Conservation (phyloP, 177 flowering plant species). For the Telopea speciosissima region DNA sequence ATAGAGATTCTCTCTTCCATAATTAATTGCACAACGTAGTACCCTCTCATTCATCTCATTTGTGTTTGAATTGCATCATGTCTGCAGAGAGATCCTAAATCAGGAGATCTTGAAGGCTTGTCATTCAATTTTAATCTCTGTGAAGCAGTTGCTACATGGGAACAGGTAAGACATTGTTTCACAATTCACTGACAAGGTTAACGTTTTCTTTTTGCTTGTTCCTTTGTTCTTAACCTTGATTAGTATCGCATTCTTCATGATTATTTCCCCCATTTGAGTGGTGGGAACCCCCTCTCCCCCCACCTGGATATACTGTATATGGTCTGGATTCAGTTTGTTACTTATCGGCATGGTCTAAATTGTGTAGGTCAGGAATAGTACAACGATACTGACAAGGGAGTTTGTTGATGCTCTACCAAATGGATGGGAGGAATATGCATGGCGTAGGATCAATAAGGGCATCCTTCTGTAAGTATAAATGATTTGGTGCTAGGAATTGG, state of each 20-base stretch:
- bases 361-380: slow-evolving; percentile 57
- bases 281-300: neutral
- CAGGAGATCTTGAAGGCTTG: slow-evolving; percentile 80
- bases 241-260: neutral
- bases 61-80: slow-evolving; percentile 8
- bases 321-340: slow-evolving; percentile 19
- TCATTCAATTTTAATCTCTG: slow-evolving; percentile 79
- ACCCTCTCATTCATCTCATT: slow-evolving; percentile 9
- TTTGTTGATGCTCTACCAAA: slow-evolving; percentile 84
- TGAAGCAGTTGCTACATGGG: slow-evolving; percentile 98
- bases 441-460: slow-evolving; percentile 96
- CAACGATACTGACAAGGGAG: slow-evolving; percentile 88
- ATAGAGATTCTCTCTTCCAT: too few species aligned
- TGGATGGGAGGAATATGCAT: slow-evolving; percentile 97
- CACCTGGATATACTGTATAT: neutral
- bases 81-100: slow-evolving; percentile 75
- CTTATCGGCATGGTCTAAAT: slow-evolving; percentile 23
- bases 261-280: neutral
- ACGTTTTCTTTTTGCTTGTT: neutral
- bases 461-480: slow-evolving; percentile 56
- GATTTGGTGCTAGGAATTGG: neutral
- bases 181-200: neutral
- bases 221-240: neutral
- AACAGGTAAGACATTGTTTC: slow-evolving; percentile 47
- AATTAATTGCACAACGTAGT: neutral